Percentiles rank a stretch among this genome's conserved stretches.
phyloP scores from a whole-genome alignment of 1,284 basidiomycete genomes.

The Ceratobasidium sp. region DNA sequence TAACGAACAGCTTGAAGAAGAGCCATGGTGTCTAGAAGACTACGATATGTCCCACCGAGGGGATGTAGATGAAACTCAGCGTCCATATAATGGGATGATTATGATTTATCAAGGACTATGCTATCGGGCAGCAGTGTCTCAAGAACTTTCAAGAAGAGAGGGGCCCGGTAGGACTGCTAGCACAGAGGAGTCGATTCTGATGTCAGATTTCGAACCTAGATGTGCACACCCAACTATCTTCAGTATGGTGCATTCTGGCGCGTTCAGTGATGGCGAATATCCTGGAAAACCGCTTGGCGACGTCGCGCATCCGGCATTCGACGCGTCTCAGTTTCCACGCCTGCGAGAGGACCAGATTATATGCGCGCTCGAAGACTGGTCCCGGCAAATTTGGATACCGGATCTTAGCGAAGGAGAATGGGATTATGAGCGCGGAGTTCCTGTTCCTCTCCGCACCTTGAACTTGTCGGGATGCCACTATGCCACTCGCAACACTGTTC shows the following conservation, averaged over 20 bases:
- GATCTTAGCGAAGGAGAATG: constrained; percentile 9
- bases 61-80: too few species aligned
- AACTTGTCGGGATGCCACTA: constrained; percentile 36
- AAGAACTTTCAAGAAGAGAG: constrained; percentile 2
- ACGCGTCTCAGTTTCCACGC: constrained; percentile 27
- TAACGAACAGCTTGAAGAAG: background rate
- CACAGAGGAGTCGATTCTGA: background rate
- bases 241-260: background rate
- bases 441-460: constrained; percentile 23
- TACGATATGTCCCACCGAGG: background rate
- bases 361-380: constrained; percentile 29
- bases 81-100: background rate
- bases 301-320: constrained; percentile 38
- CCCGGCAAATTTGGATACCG: constrained; percentile 28
- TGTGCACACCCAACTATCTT: background rate
- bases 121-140: constrained; percentile 30
- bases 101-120: constrained; percentile 29
- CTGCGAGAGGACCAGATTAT: constrained; percentile 20
- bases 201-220: background rate
- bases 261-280: background rate
- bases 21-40: background rate
- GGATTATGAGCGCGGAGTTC: background rate
- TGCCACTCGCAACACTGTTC: constrained; percentile 34
- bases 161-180: background rate
- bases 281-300: constrained; percentile 24